A percentile compares a stretch with the other conserved stretches of the same genome.
phyloP scores from a whole-genome alignment of 1,139 yeast genomes.

The Nakaseomyces sp. region DNA sequence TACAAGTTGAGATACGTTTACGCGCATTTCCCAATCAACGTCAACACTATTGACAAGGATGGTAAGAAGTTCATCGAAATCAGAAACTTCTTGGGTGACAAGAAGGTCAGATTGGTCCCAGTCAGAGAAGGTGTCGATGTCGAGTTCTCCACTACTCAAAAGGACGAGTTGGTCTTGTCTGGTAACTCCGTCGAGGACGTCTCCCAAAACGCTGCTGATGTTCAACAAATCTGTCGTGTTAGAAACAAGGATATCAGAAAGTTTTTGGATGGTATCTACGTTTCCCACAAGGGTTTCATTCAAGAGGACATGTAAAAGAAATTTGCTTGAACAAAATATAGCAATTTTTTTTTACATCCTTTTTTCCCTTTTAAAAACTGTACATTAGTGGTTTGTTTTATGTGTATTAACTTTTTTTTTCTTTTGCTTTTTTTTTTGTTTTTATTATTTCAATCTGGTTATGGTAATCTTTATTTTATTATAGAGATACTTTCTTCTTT shows the following conservation, averaged over 20 bases:
- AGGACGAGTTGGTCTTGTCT: conserved; percentile 85
- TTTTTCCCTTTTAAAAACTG: neutral
- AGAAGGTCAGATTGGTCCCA: conserved; percentile 82
- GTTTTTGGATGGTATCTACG: conserved; percentile 99
- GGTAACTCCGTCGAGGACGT: conserved; percentile 98
- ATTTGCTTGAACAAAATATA: neutral
- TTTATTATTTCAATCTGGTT: no score
- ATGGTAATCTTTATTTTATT: no score
- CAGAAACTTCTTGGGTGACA: conserved; percentile 99
- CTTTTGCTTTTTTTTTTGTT: neutral
- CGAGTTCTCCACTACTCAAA: conserved; percentile 72
- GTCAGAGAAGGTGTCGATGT: conserved; percentile 83
- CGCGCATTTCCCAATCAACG: conserved; percentile 99
- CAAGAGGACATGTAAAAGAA: conserved; percentile 35
- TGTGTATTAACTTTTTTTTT: conserved; percentile 1
- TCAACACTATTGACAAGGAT: conserved; percentile 71
- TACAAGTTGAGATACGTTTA: conserved; percentile 99
- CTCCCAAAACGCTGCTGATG: conserved; percentile 97
- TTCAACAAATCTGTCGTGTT: conserved; percentile 97
- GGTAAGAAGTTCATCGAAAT: conserved; percentile 79
- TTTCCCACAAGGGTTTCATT: conserved; percentile 90
- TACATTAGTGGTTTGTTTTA: no score
- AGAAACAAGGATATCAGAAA: conserved; percentile 99
- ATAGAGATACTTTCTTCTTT: no score
- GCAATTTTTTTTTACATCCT: neutral